Evolutionary conservation across 768 basidiomycete species (phyloP), one percentile per base, ranked within the genome.

Genomic region (Amanita phalloides): DNA sequence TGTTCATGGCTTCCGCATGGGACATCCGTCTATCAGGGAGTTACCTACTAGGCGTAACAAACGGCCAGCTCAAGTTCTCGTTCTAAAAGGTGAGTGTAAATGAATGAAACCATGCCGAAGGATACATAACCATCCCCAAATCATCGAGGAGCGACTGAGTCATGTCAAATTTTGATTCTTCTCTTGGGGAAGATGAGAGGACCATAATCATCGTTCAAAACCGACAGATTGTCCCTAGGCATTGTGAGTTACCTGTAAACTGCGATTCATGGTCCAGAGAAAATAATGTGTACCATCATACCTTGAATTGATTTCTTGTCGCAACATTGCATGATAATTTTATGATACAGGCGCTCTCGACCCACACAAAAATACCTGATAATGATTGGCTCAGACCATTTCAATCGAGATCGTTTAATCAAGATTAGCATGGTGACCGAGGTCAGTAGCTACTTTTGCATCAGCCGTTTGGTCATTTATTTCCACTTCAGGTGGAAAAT

Each of bases 1-100:
- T 5, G 85, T 79, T 14, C 72, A 84, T 20, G 82, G 77, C 9
- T 68, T 79, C 63, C 73, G 81, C 43, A 85, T 90, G 66, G 60
- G 75, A 11, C 78, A 83, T 58, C 75, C 80, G 33, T 66, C 17
- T 77, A 84, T 64, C 75, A 79, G 17, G 64, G 60, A 60, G 30
- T 66, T 80, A 35, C 73, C 76, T 5, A 57, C 71, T 38, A 81
- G 78, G 62, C 80, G 86, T 61, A 59, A 63, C 36, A 86, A 79
- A 58, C 61, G 69, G 43, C 68, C 75, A n/a, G 72, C 81, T 58
- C 76, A 78, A 57, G 67, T 89, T 81, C 63, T 82, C 80, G 9
- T 65, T 92, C n/a, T 86, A 92, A 63, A 84, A 86, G 71, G 87
- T 81, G 55, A 33, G 62, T 35, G 35, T 28, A 37, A 11, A 23